Base-by-base conservation (phyloP, 768 basidiomycete genomes). In the Tephrocybe sp. region DNA sequence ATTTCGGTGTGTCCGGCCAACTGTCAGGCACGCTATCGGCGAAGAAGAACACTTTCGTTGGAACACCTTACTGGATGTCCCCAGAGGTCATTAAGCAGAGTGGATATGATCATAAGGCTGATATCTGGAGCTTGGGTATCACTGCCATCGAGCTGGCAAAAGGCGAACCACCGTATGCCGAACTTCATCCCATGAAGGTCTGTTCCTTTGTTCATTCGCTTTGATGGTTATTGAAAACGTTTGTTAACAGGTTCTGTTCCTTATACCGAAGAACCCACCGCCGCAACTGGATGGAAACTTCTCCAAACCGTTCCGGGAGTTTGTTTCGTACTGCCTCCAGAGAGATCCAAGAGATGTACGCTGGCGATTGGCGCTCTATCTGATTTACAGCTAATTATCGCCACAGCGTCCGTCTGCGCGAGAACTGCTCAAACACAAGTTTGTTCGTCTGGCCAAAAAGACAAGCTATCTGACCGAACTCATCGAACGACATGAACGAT, bases 81-180 rank as follows among this genome's bases (percentile, higher is more conserved):
- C 97, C 97, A 5, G 97, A 99, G 65, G 95, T 98, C 20, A 99
- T 99, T 75, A 98, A 98, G 68, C 97, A 99, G 71, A 96, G 93
- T 50, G 97, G 97, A 3, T 99, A 99, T 70, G 97, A 98, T 62
- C 90, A 95, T 67, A 98, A 98, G 66, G 97, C 97, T 14, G 97
- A 99, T 68, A 98, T 99, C 43, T 99, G 97, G 97, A 93, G 90
- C 68, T 72, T 99, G 56, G 97, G 96, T 12, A 96, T 96, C 60
- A 99, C 97, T 6, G 91, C 93, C 25, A 98, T 98, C 58, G 97
- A 99, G 67, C 77, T 99, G 60, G 97, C 97, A 1, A 95, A 89
- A 68, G 96, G 96, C 24, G 96, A 98, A 65, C 97, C 97, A 32
- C 97, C 97, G 2, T 98, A 98, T 63, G 96, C 97, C 1, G 96